Evolutionary conservation across 306 rosid species (phyloP).

Genomic region (Argentina anserina): DNA sequence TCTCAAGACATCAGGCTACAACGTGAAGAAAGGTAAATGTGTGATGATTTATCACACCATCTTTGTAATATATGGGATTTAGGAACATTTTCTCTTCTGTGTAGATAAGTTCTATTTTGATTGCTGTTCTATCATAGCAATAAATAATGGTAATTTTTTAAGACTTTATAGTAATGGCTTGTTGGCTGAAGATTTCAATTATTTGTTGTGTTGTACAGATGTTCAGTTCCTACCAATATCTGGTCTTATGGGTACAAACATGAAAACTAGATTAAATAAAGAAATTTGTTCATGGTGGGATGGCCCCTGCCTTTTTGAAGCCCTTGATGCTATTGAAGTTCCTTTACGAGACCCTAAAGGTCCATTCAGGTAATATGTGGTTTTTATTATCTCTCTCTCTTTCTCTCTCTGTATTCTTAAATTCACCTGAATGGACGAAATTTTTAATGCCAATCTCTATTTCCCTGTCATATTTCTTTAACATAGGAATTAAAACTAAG

Average conservation of each 20-base stretch:
- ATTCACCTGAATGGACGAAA: neutral
- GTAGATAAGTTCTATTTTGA: neutral
- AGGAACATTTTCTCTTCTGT: neutral
- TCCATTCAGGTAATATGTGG: conserved; percentile 67
- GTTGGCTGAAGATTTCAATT: neutral
- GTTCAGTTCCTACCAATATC: conserved; percentile 87
- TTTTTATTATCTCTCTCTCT: neutral
- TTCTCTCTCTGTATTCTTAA: neutral
- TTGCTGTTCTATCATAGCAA: neutral
- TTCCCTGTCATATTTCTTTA: neutral
- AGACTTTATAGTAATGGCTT: neutral
- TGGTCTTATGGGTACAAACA: conserved; percentile 71
- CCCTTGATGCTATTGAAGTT: conserved; percentile 67
- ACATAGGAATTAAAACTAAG: neutral
- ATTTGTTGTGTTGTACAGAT: conserved; percentile 41
- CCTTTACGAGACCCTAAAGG: conserved; percentile 79
- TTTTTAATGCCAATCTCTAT: too few species aligned
- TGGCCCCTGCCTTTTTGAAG: conserved; percentile 94
- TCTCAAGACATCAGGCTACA: conserved; percentile 81
- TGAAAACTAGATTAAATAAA: conserved; percentile 68
- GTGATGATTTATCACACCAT: neutral
- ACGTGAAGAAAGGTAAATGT: conserved; percentile 80
- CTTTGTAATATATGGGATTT: neutral
- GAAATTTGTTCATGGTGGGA: conserved; percentile 76
- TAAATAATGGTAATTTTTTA: neutral